Evolutionary conservation across 441 rosid genomes (phyloP).

Genomic region (Aleurites moluccanus): DNA sequence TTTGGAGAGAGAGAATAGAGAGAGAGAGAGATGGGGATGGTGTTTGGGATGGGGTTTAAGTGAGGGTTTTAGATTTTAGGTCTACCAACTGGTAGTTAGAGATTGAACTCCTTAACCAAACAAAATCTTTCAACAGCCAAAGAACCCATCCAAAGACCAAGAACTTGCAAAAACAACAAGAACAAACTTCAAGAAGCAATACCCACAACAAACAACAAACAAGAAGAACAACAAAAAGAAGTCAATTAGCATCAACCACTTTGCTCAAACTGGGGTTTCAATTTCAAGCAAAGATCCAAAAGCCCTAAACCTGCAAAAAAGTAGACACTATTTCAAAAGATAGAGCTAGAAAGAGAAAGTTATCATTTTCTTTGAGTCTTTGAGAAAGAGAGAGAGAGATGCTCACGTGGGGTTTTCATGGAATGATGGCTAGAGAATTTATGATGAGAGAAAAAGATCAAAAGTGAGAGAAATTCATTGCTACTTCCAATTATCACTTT

Average conservation of each 20-base stretch:
- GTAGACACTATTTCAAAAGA: conserved; percentile 18
- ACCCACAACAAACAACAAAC: conserved; percentile 19
- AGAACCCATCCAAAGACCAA: conserved; percentile 12
- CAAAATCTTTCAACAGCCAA: conserved; percentile 36
- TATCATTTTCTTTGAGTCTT: conserved; percentile 25
- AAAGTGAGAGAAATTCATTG: conserved; percentile 32
- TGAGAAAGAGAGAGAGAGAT: conserved; percentile 18
- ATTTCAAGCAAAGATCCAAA: conserved; percentile 27
- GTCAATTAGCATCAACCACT: conserved; percentile 45
- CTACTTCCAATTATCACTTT: conserved; percentile 29
- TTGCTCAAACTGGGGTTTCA: conserved; percentile 36
- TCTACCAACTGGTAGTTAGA: conserved; percentile 94
- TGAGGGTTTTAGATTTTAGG: conserved; percentile 61
- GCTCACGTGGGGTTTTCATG: conserved; percentile 77
- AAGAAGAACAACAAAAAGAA: conserved; percentile 15
- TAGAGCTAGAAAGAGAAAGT: conserved; percentile 26
- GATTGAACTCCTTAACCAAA: conserved; percentile 76
- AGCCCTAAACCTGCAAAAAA: conserved; percentile 17
- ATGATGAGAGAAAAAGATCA: conserved; percentile 35
- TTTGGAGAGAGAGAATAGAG: conserved; percentile 26
- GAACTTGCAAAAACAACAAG: conserved; percentile 26
- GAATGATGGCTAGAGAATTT: conserved; percentile 45
- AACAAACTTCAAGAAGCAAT: conserved; percentile 23
- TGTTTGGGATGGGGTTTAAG: conserved; percentile 48
- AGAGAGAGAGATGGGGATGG: conserved; percentile 25